These are phyloP conservation scores for Erysimum cheiri DNA, from an alignment of 441 rosid species.

Conservation along the genomic window DNA sequence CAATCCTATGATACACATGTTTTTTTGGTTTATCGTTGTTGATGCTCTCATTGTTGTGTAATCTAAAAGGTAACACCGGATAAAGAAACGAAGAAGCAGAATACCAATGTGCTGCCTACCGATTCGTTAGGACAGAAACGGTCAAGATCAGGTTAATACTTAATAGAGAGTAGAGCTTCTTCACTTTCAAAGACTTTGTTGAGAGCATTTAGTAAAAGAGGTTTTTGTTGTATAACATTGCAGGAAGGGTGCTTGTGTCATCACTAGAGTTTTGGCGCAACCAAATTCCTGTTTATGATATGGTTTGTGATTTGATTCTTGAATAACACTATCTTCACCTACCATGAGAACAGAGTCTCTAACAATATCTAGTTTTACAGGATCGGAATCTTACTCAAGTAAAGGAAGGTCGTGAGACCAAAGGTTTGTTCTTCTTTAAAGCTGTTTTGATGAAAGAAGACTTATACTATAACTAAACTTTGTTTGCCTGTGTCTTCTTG, in stretches of 20 bases:
- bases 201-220: not conserved
- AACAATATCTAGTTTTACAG: conserved; percentile 43
- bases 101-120: conserved; percentile 43
- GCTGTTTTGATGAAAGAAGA: not conserved
- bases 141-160: conserved; percentile 74
- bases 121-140: conserved; percentile 57
- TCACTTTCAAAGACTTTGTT: not conserved
- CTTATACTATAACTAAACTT: not conserved
- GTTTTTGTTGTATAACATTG: conserved; percentile 31
- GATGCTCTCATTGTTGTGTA: conserved; percentile 29
- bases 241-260: conserved; percentile 78
- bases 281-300: conserved; percentile 69
- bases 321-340: conserved; percentile 15
- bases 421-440: conserved; percentile 49
- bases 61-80: conserved; percentile 51
- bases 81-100: conserved; percentile 35
- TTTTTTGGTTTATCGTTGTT: conserved; percentile 24
- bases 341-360: conserved; percentile 10
- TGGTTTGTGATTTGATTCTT: conserved; percentile 48
- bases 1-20: not conserved
- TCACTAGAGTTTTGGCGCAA: conserved; percentile 77
- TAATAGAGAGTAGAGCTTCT: conserved; percentile 21
- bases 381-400: conserved; percentile 58
- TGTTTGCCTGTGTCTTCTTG: conserved; percentile 17
- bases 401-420: conserved; percentile 41